phyloP scores from a whole-genome alignment of 1,284 basidiomycete species.

The Sparassis latifolia region DNA sequence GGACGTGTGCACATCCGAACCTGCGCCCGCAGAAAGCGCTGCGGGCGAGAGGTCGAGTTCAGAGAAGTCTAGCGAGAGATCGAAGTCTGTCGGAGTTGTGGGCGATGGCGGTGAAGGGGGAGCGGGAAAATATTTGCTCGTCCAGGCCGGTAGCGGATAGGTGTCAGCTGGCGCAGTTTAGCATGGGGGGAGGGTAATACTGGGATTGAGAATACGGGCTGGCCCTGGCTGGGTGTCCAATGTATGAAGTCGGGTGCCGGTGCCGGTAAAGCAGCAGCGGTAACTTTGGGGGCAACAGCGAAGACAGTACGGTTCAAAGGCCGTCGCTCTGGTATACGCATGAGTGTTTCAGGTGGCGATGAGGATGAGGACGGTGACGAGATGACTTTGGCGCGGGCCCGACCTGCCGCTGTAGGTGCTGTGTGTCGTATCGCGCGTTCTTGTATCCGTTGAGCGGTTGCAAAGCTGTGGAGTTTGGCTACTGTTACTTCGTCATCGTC shows the following conservation, averaged over 20 bases:
- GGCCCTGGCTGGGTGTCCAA: slow-evolving; percentile 27
- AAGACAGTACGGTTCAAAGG: slow-evolving; percentile 11
- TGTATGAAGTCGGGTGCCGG: slow-evolving; percentile 6
- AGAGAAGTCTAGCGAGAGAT: slow-evolving; percentile 52
- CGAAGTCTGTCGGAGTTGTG: slow-evolving; percentile 39
- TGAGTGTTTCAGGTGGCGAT: not conserved
- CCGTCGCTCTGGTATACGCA: not conserved
- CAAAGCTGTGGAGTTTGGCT: slow-evolving; percentile 4
- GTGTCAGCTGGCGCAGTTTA: slow-evolving; percentile 56
- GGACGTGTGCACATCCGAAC: slow-evolving; percentile 8
- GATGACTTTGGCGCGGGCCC: not conserved
- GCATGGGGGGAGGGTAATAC: slow-evolving; percentile 6
- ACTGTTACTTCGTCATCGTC: slow-evolving; percentile 9
- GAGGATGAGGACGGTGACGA: not conserved
- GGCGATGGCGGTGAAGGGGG: slow-evolving; percentile 46
- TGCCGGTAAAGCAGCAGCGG: slow-evolving; percentile 5
- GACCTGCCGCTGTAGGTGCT: not conserved
- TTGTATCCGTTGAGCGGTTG: slow-evolving; percentile 4
- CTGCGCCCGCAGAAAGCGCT: slow-evolving; percentile 12
- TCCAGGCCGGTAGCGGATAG: slow-evolving; percentile 40
- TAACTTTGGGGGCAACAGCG: slow-evolving; percentile 15
- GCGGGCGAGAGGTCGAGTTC: slow-evolving; percentile 36
- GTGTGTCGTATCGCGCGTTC: slow-evolving; percentile 5
- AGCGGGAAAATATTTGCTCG: slow-evolving; percentile 31
- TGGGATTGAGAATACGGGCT: not conserved